These are phyloP conservation scores for Heimioporus retisporus DNA, from an alignment of 1,284 basidiomycete genomes.

Conservation along the genomic window DNA sequence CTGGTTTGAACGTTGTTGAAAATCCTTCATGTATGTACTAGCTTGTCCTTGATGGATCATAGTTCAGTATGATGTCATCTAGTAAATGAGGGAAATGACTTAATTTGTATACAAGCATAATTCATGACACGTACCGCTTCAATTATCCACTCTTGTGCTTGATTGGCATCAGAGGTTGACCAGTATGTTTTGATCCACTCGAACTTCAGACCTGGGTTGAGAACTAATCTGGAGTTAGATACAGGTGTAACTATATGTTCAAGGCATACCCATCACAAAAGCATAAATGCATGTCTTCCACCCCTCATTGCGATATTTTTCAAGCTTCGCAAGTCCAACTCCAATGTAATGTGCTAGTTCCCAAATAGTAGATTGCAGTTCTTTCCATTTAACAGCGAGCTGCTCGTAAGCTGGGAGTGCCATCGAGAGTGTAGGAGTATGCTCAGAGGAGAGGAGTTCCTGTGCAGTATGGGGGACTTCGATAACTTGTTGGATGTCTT, in stretches of 20 bases:
- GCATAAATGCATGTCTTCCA: constrained; percentile 1
- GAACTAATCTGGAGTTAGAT: not conserved
- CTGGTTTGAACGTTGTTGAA: not conserved
- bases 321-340: not conserved
- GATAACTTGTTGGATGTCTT: constrained; percentile 6
- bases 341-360: constrained; percentile 1
- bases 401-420: not conserved
- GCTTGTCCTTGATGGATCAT: not conserved
- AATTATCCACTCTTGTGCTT: not conserved
- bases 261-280: not conserved
- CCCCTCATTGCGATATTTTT: not conserved
- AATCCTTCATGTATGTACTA: not conserved
- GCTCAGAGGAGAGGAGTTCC: constrained; percentile 1
- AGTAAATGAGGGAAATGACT: not conserved
- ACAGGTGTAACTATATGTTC: too few species aligned
- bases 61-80: not conserved
- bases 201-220: not conserved
- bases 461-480: constrained; percentile 1
- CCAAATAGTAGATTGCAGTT: not conserved
- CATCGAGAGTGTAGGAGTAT: constrained; percentile 1
- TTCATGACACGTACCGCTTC: not conserved
- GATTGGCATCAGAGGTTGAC: not conserved
- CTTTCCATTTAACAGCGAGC: not conserved
- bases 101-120: not conserved
- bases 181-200: not conserved